Conservation (phyloP, 176 grass and related monocot species). For the Chrysopogon serrulatus region DNA sequence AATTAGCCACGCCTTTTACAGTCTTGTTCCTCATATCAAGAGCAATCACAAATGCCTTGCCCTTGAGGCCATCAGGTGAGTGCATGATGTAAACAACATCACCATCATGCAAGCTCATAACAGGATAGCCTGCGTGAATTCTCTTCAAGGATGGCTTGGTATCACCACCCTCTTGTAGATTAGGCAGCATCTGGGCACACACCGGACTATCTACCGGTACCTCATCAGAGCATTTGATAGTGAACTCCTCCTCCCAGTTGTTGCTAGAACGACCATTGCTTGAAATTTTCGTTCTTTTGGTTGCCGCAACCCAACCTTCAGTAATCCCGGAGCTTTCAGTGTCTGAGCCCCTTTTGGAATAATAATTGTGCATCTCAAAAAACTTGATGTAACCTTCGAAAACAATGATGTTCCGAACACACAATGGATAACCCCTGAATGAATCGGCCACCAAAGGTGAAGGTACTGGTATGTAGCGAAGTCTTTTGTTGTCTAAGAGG, state of each 20-base stretch:
- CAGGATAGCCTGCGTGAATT: background rate
- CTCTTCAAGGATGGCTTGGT: background rate
- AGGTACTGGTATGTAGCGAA: background rate
- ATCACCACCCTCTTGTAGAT: background rate
- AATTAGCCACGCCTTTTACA: background rate
- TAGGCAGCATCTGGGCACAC: background rate
- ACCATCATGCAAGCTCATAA: background rate
- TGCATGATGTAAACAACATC: constrained; percentile 5
- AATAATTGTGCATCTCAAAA: background rate
- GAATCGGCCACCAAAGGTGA: background rate
- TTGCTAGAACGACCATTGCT: background rate
- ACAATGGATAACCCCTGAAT: background rate
- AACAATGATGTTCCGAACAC: background rate
- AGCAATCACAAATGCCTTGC: background rate
- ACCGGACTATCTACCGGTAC: background rate
- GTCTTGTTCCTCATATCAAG: background rate
- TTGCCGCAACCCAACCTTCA: background rate
- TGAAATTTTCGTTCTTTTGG: background rate
- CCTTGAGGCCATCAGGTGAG: fast-evolving
- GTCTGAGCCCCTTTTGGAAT: background rate
- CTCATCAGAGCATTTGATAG: background rate
- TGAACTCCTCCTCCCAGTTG: background rate
- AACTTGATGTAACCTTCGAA: background rate
- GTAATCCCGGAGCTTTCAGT: background rate
- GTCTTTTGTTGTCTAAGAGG: background rate